Conservation (phyloP, 305 asterid species). For the Fraxinus angustifolia region DNA sequence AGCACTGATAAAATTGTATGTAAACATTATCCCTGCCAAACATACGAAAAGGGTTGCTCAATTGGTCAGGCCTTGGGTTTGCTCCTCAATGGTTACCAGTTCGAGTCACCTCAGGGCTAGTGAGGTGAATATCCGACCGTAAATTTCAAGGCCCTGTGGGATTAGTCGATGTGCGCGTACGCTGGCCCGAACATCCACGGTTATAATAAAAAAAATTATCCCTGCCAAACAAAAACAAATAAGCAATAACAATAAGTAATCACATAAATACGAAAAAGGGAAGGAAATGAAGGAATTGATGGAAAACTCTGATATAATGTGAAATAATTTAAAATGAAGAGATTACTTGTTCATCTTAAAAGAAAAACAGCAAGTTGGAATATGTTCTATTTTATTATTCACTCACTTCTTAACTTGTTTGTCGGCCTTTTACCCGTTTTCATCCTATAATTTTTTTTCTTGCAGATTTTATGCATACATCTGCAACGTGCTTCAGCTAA, state of each 20-base stretch:
- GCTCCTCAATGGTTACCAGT: too few species aligned
- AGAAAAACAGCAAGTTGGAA: not conserved
- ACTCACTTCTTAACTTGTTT: not conserved
- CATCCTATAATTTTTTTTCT: constrained; percentile 20
- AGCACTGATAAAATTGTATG: not conserved
- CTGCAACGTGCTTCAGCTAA: constrained; percentile 85
- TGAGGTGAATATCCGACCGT: too few species aligned
- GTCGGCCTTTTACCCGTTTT: constrained; percentile 2
- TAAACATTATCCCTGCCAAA: not conserved
- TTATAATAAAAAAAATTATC: not conserved
- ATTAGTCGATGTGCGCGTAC: too few species aligned
- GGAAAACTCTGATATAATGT: not conserved
- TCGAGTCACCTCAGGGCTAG: too few species aligned
- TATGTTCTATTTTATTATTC: not conserved
- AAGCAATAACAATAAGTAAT: not conserved
- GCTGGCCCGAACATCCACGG: too few species aligned
- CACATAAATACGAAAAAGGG: not conserved
- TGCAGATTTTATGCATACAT: constrained; percentile 89
- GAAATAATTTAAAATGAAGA: not conserved
- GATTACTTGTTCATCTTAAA: not conserved
- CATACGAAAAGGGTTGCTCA: too few species aligned
- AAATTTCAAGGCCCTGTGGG: too few species aligned
- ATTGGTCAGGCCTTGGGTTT: too few species aligned
- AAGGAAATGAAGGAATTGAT: not conserved
- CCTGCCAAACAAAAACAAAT: not conserved